Evolutionary conservation across 106 monocot species (phyloP).

Genomic region (Chionographis japonica): DNA sequence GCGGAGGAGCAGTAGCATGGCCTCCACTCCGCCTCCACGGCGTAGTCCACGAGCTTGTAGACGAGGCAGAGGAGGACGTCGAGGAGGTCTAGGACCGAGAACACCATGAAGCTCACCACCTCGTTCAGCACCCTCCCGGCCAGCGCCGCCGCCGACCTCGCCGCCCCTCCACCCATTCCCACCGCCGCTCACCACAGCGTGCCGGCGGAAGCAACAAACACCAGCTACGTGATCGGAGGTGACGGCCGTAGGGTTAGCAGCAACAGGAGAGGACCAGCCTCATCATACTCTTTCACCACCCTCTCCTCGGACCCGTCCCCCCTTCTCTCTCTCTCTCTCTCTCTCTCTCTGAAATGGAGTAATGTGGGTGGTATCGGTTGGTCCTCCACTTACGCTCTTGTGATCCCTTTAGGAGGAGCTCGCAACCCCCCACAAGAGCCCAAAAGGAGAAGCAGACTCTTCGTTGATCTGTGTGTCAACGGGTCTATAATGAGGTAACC

Average conservation of each 20-base stretch:
- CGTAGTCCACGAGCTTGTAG: slow-evolving; percentile 48
- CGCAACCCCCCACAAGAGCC: not conserved
- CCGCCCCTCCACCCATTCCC: not conserved
- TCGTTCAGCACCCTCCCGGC: slow-evolving; percentile 38
- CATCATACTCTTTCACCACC: not conserved
- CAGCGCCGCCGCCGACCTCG: slow-evolving; percentile 4
- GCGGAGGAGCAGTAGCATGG: slow-evolving; percentile 56
- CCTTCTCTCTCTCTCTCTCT: too few relatives aligned
- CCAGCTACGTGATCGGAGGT: too few relatives aligned
- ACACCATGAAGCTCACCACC: slow-evolving; percentile 47
- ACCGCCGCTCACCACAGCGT: not conserved
- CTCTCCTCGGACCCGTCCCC: too few relatives aligned
- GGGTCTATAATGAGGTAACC: too few relatives aligned
- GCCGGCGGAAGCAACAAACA: not conserved
- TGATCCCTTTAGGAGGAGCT: not conserved
- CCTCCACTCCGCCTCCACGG: slow-evolving; percentile 45
- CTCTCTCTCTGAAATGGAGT: not conserved
- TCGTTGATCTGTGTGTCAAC: too few relatives aligned
- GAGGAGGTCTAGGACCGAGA: slow-evolving; percentile 31
- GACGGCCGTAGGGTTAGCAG: not conserved
- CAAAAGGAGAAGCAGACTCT: not conserved
- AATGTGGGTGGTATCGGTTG: not conserved
- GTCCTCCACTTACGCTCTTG: too few relatives aligned
- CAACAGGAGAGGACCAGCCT: not conserved
- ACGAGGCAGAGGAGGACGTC: slow-evolving; percentile 41